phyloP scores from a whole-genome alignment of 1,284 basidiomycete genomes.

The Fistulina hepatica region DNA sequence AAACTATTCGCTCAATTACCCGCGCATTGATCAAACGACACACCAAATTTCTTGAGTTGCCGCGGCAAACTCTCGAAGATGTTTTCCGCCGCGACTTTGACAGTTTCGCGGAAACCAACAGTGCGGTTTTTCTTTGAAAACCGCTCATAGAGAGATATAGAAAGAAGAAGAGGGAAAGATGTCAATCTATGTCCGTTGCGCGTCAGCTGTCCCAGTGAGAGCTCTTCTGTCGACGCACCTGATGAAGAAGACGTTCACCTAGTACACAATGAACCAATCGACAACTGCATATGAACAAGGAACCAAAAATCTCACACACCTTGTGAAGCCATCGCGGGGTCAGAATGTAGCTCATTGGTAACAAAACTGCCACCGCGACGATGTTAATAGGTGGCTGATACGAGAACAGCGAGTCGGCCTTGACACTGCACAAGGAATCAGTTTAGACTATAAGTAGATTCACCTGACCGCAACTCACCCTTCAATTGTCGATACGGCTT shows the following conservation, averaged over 20 bases:
- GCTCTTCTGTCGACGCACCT: conserved; percentile 30
- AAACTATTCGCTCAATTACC: conserved; percentile 4
- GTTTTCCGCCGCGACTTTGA: conserved; percentile 54
- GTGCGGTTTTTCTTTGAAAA: conserved; percentile 57
- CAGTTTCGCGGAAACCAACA: conserved; percentile 59
- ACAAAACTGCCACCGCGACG: conserved; percentile 70
- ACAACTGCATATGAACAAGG: conserved; percentile 4
- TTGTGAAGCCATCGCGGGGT: conserved; percentile 80
- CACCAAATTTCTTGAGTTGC: conserved; percentile 60
- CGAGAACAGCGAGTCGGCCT: conserved; percentile 83
- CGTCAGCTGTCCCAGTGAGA: background rate
- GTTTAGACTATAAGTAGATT: too few relatives aligned
- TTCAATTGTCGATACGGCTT: conserved; percentile 83
- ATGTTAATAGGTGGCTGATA: conserved; percentile 90
- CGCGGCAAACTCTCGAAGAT: conserved; percentile 65
- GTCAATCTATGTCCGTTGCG: too few relatives aligned
- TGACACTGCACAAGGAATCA: conserved; percentile 51
- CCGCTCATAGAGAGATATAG: conserved; percentile 77
- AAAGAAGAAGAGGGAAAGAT: conserved; percentile 76
- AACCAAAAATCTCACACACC: conserved; percentile 25
- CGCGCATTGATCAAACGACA: conserved; percentile 23
- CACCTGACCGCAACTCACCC: conserved; percentile 38
- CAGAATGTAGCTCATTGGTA: conserved; percentile 73
- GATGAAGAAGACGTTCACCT: conserved; percentile 84
- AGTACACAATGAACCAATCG: conserved; percentile 1